Conservation (phyloP, 129 eudicot genomes). For the Artemisia annua region DNA sequence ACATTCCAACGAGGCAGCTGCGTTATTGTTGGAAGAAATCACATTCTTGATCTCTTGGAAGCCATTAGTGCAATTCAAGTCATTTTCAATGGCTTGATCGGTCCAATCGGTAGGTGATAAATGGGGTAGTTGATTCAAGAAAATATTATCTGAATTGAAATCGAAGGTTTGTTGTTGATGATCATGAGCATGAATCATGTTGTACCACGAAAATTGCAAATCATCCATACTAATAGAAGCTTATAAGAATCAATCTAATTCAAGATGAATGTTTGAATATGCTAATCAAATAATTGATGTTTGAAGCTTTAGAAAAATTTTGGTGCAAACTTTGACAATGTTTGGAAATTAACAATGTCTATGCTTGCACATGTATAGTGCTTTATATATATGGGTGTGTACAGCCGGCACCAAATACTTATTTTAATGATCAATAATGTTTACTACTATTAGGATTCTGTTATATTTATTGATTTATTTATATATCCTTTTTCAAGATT, state of each 20-base stretch:
- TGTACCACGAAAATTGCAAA: slow-evolving; percentile 29
- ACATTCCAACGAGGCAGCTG: slow-evolving; percentile 40
- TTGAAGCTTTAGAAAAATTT: not conserved
- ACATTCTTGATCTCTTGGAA: slow-evolving; percentile 18
- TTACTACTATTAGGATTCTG: no score
- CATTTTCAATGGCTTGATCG: slow-evolving; percentile 25
- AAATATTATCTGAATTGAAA: slow-evolving; percentile 31
- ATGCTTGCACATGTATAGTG: slow-evolving; percentile 12
- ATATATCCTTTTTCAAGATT: no score
- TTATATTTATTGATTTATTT: no score
- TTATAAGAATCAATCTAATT: not conserved
- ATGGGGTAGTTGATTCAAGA: slow-evolving; percentile 29
- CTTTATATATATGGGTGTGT: slow-evolving; percentile 13
- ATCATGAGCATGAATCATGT: slow-evolving; percentile 11
- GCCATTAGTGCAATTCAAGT: slow-evolving; percentile 18
- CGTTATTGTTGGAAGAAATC: not conserved
- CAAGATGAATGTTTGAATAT: no score
- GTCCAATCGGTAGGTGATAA: slow-evolving; percentile 28
- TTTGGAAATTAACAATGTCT: not conserved
- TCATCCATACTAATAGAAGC: slow-evolving; percentile 24
- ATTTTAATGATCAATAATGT: no score
- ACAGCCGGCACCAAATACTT: no score
- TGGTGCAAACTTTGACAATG: slow-evolving; percentile 26
- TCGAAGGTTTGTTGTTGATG: slow-evolving; percentile 24
- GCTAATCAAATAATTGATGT: no score